phyloP scores from a whole-genome alignment of 306 rosid genomes.

The Vigna reflexopilosa region DNA sequence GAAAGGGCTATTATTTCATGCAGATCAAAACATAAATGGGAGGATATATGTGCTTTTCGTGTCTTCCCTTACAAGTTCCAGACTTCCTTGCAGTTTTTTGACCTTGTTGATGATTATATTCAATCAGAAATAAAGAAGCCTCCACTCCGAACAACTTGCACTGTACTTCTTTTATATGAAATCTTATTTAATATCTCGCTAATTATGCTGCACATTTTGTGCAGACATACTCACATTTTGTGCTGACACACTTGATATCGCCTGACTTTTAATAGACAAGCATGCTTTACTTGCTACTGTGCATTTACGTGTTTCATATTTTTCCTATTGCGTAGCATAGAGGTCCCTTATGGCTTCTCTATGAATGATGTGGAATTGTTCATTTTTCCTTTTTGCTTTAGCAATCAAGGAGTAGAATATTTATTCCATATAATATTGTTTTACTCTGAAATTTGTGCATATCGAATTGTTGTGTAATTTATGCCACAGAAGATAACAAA shows the following conservation, averaged over 20 bases:
- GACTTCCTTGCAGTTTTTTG: conserved; percentile 87
- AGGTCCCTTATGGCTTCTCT: conserved; percentile 5
- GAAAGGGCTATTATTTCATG: conserved; percentile 37
- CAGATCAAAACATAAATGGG: conserved; percentile 73
- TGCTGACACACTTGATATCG: conserved; percentile 8
- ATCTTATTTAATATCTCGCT: conserved; percentile 9
- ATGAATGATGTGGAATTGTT: conserved; percentile 19
- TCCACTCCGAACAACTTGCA: conserved; percentile 64
- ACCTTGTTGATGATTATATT: conserved; percentile 89
- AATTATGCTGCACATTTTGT: conserved; percentile 23
- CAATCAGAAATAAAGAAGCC: conserved; percentile 82
- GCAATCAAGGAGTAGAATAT: background rate
- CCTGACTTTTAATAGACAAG: conserved; percentile 8
- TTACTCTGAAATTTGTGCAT: conserved; percentile 27
- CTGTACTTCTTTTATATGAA: conserved; percentile 56
- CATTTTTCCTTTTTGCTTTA: conserved; percentile 31
- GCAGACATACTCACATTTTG: conserved; percentile 3
- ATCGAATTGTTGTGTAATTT: conserved; percentile 1
- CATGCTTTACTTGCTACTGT: background rate
- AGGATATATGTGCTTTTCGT: conserved; percentile 80
- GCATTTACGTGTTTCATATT: conserved; percentile 28
- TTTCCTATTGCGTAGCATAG: conserved; percentile 32
- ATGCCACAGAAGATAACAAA: conserved; percentile 1
- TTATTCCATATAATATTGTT: conserved; percentile 32
- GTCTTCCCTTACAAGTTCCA: conserved; percentile 88